Base-by-base conservation (phyloP, 495 filamentous ascomycete genomes). In the Aspergillus sparsus region DNA sequence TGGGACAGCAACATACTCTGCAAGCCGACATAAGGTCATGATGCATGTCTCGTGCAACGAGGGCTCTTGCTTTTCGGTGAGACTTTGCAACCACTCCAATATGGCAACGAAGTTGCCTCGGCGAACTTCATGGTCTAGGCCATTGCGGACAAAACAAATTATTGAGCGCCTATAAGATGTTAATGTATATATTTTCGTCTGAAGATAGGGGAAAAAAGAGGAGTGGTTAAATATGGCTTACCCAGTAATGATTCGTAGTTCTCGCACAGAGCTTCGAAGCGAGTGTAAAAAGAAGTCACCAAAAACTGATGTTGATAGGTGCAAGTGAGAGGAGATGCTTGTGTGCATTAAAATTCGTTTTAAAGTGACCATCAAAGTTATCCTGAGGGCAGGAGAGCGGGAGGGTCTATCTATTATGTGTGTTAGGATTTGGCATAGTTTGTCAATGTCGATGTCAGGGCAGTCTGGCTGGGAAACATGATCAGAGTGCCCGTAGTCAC, bases 281-380 rank as follows among this genome's bases (percentile, higher is more conserved):
- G 89, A 91, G 57, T 86, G 81, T 2, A 98, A 70, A 66, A 91
- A 94, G 81, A 90, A 92, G 66, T 91, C 85, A 0, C 91, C 92
- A 44, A 89, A 76, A 1, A 71, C 60, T 7, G 89, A 91, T 6
- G 66, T 75, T 41, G 83, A 81, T 4, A 97, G 72, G 60, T 92
- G 83, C 57, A 93, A 72, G 57, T 89, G 77, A 10, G 76, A 72
- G 7, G 72, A 47, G 56, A 80, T 75, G 2, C 72, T 69, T 0
- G 83, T 85, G 72, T 95, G 91, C 49, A 80, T 80, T 16, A 89
- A 70, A 18, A 90, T 73, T 45, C 88, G 83, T 63, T 83, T 85
- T 27, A 96, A 68, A 3, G 85, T 82, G 57, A 88, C 66, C 83
- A 95, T 92, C 21, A 88, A 86, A 57, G 83, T 78, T 16, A 96